Evolutionary conservation across 495 filamentous ascomycete species (phyloP), one percentile per base, ranked within the genome.

Genomic region (Parathielavia hyrcaniae): DNA sequence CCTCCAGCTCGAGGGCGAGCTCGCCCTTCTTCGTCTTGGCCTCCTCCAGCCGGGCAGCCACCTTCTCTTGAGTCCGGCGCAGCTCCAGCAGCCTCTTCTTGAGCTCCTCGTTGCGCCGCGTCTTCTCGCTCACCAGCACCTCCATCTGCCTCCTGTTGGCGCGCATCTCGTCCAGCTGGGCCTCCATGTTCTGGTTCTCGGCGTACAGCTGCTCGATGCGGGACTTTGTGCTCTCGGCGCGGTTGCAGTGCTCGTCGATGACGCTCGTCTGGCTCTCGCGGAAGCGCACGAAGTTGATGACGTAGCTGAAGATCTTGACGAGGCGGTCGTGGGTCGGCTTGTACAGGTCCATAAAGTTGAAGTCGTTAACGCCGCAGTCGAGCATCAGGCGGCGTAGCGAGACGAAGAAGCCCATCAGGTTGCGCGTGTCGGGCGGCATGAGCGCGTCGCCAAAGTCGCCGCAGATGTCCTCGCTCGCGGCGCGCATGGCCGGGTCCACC

Each of bases 271-370:
- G 91, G 55, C 84, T 88, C 74, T 96, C 91, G 60, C 95, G 88
- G 73, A 97, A 98, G 49, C 93, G 83, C 50, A 96, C 90, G 72
- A 98, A 98, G 73, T 98, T 98, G 73, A 98, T 97, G 52, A 97
- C 78, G 67, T 96, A 97, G 30, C 87, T 92, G 65, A 97, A 91
- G 58, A 97, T 91, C 72, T 89, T 90, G 58, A 89, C 85, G 6
- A 98, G 81, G 52, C 93, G 86, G 53, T 85, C 85, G 66, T 89
- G 87, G 13, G 90, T 95, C 23, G 93, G 93, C 72, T 86, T 89
- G 60, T 89, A 87, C 7, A 98, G 71, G 67, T 98, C 93, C 32
- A 82, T 81, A 72, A 97, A 96, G 16, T 84, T 90, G 66, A 98
- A 97, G 70, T 98, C 93, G 58, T 83, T 84, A 60, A 98, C 88